Evolutionary conservation across 2,329 filamentous ascomycete genomes (phyloP), one percentile per base, ranked within the genome.

Genomic region (Xylariaceae sp.): DNA sequence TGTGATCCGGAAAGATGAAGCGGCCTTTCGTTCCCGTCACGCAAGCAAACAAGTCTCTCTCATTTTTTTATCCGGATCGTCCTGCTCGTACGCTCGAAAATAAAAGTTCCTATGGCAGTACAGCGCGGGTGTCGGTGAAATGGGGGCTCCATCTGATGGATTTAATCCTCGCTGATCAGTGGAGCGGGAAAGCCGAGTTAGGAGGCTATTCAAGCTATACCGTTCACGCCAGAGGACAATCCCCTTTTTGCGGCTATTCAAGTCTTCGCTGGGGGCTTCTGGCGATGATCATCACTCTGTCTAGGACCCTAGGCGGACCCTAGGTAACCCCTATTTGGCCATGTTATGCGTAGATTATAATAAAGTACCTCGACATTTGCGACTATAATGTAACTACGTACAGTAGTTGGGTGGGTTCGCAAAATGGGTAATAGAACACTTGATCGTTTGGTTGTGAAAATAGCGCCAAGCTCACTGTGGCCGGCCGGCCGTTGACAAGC

Each of bases 131-230:
- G n/a, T n/a, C n/a, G n/a, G n/a, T n/a, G n/a, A n/a, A n/a, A n/a
- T n/a, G n/a, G n/a, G n/a, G n/a, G n/a, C n/a, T n/a, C n/a, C n/a
- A 34, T 36, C 31, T 46, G 28, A 24, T 31, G 45, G 29, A 24
- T 44, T 44, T 41, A 54, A 45, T 21, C 31, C n/a, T 17, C 37
- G 51, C 36, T 46, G 51, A 58, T 58, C 56, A 51, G 51, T 43
- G 51, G 51, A 23, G 16, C 36, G 37, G 26, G 37, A 33, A 31
- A 23, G 19, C 39, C 47, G 45, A 44, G 54, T 49, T 48, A 47
- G 44, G 44, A 49, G 41, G 39, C 26, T 23, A 14, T 14, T 6
- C 17, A 16, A 26, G 17, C 8, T 17, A 16, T 36, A 16, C 14
- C 19, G 31, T 54, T 45, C 36, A 40, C 39, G 23, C 37, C 48